Percentiles rank a stretch among this genome's conserved stretches.
These are phyloP conservation scores for Trypanosoma avium DNA, from an alignment of 208 protist species.

Conservation along the genomic window DNA sequence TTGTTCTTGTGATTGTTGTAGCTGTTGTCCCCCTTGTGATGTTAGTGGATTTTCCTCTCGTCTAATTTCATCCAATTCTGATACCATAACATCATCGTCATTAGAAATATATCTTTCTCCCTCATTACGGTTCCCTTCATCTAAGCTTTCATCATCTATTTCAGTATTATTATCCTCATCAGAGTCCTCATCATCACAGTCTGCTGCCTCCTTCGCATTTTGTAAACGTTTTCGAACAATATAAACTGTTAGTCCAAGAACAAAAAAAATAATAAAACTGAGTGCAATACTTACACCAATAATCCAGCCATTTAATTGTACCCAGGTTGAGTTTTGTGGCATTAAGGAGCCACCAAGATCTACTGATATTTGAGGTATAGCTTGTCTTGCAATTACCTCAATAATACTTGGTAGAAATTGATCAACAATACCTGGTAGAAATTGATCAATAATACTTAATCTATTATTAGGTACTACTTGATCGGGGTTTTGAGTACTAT, in stretches of 20 bases:
- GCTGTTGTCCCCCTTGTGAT: no score
- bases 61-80: no score
- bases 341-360: not conserved
- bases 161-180: not conserved
- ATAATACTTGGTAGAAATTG: not conserved
- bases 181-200: no score
- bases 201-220: not conserved
- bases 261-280: not conserved
- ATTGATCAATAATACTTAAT: not conserved
- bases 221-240: not conserved
- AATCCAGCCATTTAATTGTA: slow-evolving; percentile 6
- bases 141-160: not conserved
- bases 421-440: not conserved
- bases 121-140: no score
- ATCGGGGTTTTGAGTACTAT: no score
- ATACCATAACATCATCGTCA: no score
- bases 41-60: no score
- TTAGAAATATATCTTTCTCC: no score
- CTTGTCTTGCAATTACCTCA: not conserved
- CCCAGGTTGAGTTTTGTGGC: not conserved
- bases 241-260: not conserved
- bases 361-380: not conserved
- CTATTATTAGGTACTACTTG: no score
- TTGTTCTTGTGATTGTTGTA: no score
- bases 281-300: not conserved